Evolutionary conservation across 2,329 filamentous ascomycete species (phyloP), one percentile per base, ranked within the genome.

Genomic region (Claviceps sp.): DNA sequence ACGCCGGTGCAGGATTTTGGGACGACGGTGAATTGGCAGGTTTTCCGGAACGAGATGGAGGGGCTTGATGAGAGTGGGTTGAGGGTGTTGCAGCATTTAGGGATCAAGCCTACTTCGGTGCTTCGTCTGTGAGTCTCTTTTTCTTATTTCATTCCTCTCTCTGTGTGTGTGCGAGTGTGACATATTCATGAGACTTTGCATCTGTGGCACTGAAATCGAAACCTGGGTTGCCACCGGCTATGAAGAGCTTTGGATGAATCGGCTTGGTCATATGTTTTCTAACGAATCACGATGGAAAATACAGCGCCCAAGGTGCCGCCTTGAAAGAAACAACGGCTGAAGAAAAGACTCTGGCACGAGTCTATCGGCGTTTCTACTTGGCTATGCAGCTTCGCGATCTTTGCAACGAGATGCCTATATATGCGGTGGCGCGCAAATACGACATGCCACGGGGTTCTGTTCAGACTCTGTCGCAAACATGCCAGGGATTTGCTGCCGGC

Each of bases 381-480:
- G 84, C 86, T 5, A 75, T 89, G 43, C 86, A 88, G 61, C 75
- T 90, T n/a, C 80, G 85, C 37, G 85, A 89, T 61, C 68, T 90
- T 38, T 88, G 85, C 64, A 88, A 87, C 62, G 86, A 90, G 62
- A 70, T 83, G 53, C 85, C 86, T 0, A 74, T 89, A 36, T 79
- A 86, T 57, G 68, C 74, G 2, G 82, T 89, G 29, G 82, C 85
- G 26, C 72, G 73, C 16, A 87, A 86, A 61, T 90, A 87, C 61
- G 77, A 80, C 54, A 79, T 80, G 53, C 80, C 84, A 8, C 77
- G 86, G 20, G 86, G 85, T 1, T 74, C 77, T 5, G 79, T 89
- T 11, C 86, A 90, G 64, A 85, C 75, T 20, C 71, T 89, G 1
- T 79, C 84, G 2, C 84, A 88, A 59, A 85, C 82, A 1, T 88